These are phyloP conservation scores for Prunus mongolica DNA, from an alignment of 306 rosid genomes.

Conservation along the genomic window DNA sequence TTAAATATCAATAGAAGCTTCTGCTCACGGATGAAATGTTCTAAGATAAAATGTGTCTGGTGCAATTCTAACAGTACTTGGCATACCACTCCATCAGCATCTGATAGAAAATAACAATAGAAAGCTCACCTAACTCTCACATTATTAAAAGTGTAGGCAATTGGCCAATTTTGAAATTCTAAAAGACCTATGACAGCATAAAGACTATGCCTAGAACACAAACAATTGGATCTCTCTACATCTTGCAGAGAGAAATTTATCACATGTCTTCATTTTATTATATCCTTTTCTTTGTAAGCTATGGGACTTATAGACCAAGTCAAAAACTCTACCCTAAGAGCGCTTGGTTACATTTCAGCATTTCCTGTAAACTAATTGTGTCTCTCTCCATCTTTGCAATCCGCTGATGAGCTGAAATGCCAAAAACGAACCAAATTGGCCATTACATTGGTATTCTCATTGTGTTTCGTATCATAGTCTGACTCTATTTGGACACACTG, in stretches of 20 bases:
- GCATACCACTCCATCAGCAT: too few species aligned
- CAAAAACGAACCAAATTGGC: background rate
- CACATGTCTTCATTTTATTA: too few species aligned
- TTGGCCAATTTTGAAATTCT: background rate
- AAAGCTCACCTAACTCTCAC: background rate
- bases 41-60: too few species aligned
- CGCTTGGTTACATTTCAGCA: too few species aligned
- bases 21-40: too few species aligned
- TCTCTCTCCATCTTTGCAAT: background rate
- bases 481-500: background rate
- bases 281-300: too few species aligned
- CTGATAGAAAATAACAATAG: background rate
- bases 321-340: too few species aligned
- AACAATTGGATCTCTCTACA: background rate
- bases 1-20: background rate
- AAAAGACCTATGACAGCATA: too few species aligned
- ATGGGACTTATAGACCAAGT: too few species aligned
- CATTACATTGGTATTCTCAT: constrained; percentile 1
- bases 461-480: background rate
- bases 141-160: background rate
- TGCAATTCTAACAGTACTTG: too few species aligned
- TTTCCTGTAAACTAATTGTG: too few species aligned
- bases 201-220: background rate
- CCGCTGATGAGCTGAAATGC: constrained; percentile 8
- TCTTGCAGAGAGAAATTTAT: too few species aligned